Evolutionary conservation across 345 rosid species (phyloP).

Genomic region (Firmiana major): DNA sequence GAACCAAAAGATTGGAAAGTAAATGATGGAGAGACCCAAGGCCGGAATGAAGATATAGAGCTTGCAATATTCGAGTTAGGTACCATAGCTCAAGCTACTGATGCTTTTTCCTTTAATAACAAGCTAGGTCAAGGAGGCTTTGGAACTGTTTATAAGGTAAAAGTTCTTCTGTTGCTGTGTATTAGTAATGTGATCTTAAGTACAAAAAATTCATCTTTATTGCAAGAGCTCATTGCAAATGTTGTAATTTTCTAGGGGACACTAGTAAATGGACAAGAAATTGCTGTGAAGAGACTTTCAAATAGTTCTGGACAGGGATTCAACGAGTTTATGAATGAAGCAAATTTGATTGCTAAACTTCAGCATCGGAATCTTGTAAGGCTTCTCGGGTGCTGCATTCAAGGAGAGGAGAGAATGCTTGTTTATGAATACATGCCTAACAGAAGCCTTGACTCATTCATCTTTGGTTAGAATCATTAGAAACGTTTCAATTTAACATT

Average conservation of each 20-base stretch:
- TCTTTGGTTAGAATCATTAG: slow-evolving; percentile 17
- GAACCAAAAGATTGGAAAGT: neutral
- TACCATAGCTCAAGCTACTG: slow-evolving; percentile 22
- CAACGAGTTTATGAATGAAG: slow-evolving; percentile 46
- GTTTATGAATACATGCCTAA: slow-evolving; percentile 37
- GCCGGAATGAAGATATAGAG: slow-evolving; percentile 8
- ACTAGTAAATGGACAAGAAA: slow-evolving; percentile 35
- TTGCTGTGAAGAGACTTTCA: slow-evolving; percentile 51
- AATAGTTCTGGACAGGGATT: slow-evolving; percentile 40
- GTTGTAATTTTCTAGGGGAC: slow-evolving; percentile 29
- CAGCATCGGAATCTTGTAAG: slow-evolving; percentile 50
- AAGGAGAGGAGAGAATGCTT: slow-evolving; percentile 29
- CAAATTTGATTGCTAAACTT: slow-evolving; percentile 39
- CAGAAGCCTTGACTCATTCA: slow-evolving; percentile 27
- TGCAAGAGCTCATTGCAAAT: neutral
- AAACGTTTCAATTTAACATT: neutral
- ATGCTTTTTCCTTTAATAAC: slow-evolving; percentile 25
- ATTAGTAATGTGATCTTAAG: neutral
- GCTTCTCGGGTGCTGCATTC: slow-evolving; percentile 35
- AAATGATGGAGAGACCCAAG: neutral
- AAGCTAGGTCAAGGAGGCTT: slow-evolving; percentile 39
- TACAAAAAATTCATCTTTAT: neutral
- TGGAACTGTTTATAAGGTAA: slow-evolving; percentile 36
- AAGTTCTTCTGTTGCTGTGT: neutral
- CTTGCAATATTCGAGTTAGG: neutral